These are phyloP conservation scores for Hypoxylon sp. DNA, from an alignment of 2,329 filamentous ascomycete genomes.

Conservation along the genomic window DNA sequence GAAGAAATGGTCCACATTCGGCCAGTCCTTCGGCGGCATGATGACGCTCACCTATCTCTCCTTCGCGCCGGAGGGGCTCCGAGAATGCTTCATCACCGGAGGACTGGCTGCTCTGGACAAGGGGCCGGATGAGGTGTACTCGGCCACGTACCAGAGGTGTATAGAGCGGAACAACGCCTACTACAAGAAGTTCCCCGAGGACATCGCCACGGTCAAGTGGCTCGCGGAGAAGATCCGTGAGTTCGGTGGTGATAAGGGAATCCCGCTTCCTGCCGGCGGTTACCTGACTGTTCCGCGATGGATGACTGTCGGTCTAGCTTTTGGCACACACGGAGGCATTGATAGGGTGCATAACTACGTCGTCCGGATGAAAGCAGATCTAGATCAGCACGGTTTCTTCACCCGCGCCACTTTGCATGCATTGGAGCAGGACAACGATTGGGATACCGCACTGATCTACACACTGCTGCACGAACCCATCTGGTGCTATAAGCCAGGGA, in stretches of 20 bases:
- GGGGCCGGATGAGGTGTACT: constrained; percentile 78
- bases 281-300: constrained; percentile 77
- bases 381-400: constrained; percentile 79
- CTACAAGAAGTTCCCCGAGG: constrained; percentile 86
- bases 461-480: constrained; percentile 87
- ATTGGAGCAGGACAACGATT: constrained; percentile 72
- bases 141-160: constrained; percentile 74
- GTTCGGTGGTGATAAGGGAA: constrained; percentile 55
- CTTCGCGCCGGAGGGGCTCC: constrained; percentile 77
- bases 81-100: constrained; percentile 85
- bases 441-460: constrained; percentile 84
- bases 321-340: constrained; percentile 82
- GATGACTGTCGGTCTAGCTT: constrained; percentile 77
- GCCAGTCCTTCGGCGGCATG: constrained; percentile 93
- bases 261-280: constrained; percentile 77
- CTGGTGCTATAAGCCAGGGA: constrained; percentile 75
- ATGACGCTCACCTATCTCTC: constrained; percentile 85
- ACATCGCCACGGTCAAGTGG: constrained; percentile 71
- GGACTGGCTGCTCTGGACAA: constrained; percentile 81
- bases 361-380: constrained; percentile 73
- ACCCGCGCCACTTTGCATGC: constrained; percentile 74
- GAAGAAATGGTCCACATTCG: constrained; percentile 84
- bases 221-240: constrained; percentile 72
- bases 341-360: constrained; percentile 79
- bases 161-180: constrained; percentile 78